These are phyloP conservation scores for Eucalyptus victrix DNA, from an alignment of 345 rosid genomes.

Conservation along the genomic window DNA sequence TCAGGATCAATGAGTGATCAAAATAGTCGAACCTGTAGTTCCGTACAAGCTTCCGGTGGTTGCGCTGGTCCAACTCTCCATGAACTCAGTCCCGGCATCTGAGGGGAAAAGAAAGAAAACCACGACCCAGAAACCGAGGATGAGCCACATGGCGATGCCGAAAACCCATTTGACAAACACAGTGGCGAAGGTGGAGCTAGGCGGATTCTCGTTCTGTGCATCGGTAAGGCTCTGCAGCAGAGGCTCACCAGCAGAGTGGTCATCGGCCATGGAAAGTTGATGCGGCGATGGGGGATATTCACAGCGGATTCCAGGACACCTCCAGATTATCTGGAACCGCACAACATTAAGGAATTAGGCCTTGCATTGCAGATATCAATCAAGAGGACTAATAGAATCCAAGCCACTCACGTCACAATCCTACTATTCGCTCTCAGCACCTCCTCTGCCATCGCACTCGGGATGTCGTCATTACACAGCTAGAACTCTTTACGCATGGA, in stretches of 20 bases:
- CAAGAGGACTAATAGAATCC: not conserved
- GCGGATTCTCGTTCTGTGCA: not conserved
- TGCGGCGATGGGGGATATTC: not conserved
- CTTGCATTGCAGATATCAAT: not conserved
- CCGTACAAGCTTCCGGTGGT: constrained; percentile 38
- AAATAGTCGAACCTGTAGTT: constrained; percentile 26
- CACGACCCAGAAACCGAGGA: constrained; percentile 45
- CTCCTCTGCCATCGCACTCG: not conserved
- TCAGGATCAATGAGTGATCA: not conserved
- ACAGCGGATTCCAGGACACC: not conserved
- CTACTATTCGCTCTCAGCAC: not conserved
- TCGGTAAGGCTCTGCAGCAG: not conserved
- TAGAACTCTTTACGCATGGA: not conserved
- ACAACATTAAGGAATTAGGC: not conserved
- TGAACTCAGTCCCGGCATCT: constrained; percentile 19
- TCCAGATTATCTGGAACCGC: not conserved
- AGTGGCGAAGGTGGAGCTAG: not conserved
- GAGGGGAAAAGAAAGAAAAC: constrained; percentile 42
- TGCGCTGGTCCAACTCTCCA: constrained; percentile 15
- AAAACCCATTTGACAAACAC: constrained; percentile 34
- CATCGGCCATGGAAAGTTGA: not conserved
- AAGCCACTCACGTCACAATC: not conserved
- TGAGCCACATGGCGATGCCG: constrained; percentile 31
- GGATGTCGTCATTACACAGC: not conserved
- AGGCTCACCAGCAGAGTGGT: not conserved